Percentiles rank a stretch among this genome's conserved stretches.
phyloP scores from a whole-genome alignment of 495 filamentous ascomycete genomes.

The Peziza echinospora region DNA sequence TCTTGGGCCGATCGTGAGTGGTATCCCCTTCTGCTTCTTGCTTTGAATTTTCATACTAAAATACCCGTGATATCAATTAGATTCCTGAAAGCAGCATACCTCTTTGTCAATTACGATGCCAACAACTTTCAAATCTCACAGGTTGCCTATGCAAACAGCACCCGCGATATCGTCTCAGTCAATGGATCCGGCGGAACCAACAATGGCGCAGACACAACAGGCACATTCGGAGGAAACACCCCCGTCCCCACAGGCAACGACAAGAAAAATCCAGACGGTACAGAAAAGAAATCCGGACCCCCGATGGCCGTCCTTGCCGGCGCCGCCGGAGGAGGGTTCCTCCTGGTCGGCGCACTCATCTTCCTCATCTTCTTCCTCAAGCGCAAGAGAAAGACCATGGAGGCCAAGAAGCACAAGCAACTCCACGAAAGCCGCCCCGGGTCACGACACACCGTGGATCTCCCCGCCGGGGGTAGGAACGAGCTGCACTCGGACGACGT shows the following conservation, averaged over 20 bases:
- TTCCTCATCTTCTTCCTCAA: not conserved
- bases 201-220: not conserved
- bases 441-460: not conserved
- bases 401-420: not conserved
- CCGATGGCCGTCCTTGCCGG: not conserved
- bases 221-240: not conserved
- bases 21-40: not conserved
- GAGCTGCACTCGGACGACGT: not conserved
- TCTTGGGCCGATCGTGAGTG: conserved; percentile 15
- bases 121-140: conserved; percentile 11
- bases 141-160: conserved; percentile 5
- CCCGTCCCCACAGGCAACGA: no score
- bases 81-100: conserved; percentile 15
- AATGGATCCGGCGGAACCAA: not conserved
- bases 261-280: not conserved
- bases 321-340: not conserved
- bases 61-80: not conserved
- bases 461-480: not conserved
- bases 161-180: conserved; percentile 4
- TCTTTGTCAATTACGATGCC: conserved; percentile 13
- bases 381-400: not conserved
- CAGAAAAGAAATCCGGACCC: not conserved
- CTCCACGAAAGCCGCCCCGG: not conserved
- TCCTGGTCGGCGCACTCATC: not conserved
- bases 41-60: not conserved